Evolutionary conservation across 2,329 filamentous ascomycete genomes (phyloP), one percentile per base, ranked within the genome.

Genomic region (Neospermospora avenae): DNA sequence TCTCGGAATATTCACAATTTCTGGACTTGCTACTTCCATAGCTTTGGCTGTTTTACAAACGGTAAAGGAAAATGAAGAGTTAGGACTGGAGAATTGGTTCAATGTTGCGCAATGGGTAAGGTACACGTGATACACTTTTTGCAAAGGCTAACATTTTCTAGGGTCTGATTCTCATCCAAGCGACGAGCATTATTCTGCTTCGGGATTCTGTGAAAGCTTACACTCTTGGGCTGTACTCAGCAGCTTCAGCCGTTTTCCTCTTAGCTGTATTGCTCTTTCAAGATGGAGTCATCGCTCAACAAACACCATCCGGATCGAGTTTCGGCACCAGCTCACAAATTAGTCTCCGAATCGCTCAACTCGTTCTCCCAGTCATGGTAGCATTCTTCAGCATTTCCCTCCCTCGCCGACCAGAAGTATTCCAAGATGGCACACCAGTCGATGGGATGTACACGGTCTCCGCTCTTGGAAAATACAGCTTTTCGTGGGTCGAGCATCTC

Each of bases 361-460:
- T 84, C 20, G 72, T 71, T 8, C 70, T 77, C 11, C 72, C 76
- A 14, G 31, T 84, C n/a, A 68, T 74, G n/a, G 73, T 84, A 18
- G 73, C 75, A 14, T 64, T 82, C 46, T 74, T 77, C 16, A 81
- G 80, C 64, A 63, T 87, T 13, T 78, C 80, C 1, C 75, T 91
- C 14, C 87, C 87, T 3, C 81, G 89, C 45, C 80, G 89, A 11
- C 89, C 89, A 3, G 78, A 86, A 56, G 84, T 92, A 18, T 90
- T 80, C 68, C 80, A 67, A 63, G 72, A 85, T 41, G 84, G 78
- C 25, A 76, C 79, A 49, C 70, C 78, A 3, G 86, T 93, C 34
- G 89, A 93, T 69, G 76, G 77, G 16, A 80, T 88, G 74, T 80
- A 79, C 67, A 87, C 86, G 0, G 78, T 77, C 3, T 85, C 86